phyloP scores from a whole-genome alignment of 164 flowering plant species.

The Sextonia rubra region DNA sequence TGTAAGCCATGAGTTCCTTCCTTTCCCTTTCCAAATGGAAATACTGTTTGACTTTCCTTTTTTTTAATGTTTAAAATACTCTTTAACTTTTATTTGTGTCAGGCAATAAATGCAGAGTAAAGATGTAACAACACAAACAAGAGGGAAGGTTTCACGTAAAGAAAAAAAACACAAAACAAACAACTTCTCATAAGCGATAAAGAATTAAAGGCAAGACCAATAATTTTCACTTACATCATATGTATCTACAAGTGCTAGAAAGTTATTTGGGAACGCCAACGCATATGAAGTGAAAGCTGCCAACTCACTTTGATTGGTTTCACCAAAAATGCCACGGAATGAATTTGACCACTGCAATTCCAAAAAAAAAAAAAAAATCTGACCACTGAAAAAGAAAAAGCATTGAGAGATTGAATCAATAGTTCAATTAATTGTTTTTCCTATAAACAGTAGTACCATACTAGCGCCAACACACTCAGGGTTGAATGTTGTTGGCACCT shows the following conservation, averaged over 20 bases:
- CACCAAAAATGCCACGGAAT: slow-evolving; percentile 66
- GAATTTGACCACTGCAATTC: slow-evolving; percentile 50
- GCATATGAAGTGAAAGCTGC: slow-evolving; percentile 99
- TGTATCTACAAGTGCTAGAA: slow-evolving; percentile 95
- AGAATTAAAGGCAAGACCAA: neutral
- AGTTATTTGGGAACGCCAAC: slow-evolving; percentile 79
- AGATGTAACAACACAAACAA: neutral
- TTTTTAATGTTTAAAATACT: no score
- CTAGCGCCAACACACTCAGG: no score
- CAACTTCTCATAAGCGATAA: neutral
- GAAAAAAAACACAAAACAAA: neutral
- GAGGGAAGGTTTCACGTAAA: neutral
- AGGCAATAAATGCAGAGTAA: neutral
- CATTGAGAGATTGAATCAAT: no score
- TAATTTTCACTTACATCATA: slow-evolving; percentile 81
- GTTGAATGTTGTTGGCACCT: no score
- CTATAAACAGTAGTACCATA: no score
- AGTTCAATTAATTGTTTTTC: no score
- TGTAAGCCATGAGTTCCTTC: no score
- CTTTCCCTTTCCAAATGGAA: no score
- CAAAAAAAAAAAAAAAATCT: slow-evolving; percentile 7
- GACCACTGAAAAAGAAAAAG: no score
- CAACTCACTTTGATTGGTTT: slow-evolving; percentile 95
- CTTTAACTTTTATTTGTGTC: neutral
- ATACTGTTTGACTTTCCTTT: no score